Percentiles rank a stretch among this genome's conserved stretches.
phyloP scores from a whole-genome alignment of 2,329 filamentous ascomycete species.

The Microdochium trichocladiopsis region DNA sequence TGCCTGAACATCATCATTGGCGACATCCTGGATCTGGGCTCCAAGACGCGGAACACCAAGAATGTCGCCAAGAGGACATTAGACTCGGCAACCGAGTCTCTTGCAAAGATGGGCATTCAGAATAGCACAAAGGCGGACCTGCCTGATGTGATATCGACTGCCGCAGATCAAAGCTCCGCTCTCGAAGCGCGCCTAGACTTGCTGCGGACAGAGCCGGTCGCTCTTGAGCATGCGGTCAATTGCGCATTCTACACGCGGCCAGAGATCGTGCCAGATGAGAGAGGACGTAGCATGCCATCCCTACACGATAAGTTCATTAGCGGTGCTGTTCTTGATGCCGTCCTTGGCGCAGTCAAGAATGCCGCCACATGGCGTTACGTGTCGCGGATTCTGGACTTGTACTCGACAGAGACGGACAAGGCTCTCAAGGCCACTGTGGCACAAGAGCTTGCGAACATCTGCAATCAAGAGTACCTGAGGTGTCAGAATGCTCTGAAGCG shows the following conservation, averaged over 20 bases:
- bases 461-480: constrained; percentile 33
- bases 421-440: constrained; percentile 24
- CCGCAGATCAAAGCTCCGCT: constrained; percentile 22
- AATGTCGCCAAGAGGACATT: constrained; percentile 18
- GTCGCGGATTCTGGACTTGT: constrained; percentile 23
- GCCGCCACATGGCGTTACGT: constrained; percentile 34
- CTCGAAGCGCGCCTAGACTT: constrained; percentile 27
- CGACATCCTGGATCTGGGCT: constrained; percentile 31
- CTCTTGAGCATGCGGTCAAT: constrained; percentile 26
- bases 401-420: constrained; percentile 19
- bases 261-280: constrained; percentile 36
- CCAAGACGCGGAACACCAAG: constrained; percentile 16
- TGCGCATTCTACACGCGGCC: constrained; percentile 28
- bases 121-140: constrained; percentile 19
- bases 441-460: constrained; percentile 38
- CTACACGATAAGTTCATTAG: constrained; percentile 34
- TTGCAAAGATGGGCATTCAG: constrained; percentile 24
- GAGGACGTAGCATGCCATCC: constrained; percentile 27
- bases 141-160: constrained; percentile 18
- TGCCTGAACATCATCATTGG: constrained; percentile 32
- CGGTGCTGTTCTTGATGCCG: constrained; percentile 29
- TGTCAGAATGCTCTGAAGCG: constrained; percentile 31
- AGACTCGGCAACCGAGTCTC: constrained; percentile 16
- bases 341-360: constrained; percentile 25
- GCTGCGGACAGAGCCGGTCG: constrained; percentile 20